A percentile compares a stretch with the other conserved stretches of the same genome.
phyloP scores from a whole-genome alignment of 2,329 filamentous ascomycete genomes.

The Diaporthe sp. region DNA sequence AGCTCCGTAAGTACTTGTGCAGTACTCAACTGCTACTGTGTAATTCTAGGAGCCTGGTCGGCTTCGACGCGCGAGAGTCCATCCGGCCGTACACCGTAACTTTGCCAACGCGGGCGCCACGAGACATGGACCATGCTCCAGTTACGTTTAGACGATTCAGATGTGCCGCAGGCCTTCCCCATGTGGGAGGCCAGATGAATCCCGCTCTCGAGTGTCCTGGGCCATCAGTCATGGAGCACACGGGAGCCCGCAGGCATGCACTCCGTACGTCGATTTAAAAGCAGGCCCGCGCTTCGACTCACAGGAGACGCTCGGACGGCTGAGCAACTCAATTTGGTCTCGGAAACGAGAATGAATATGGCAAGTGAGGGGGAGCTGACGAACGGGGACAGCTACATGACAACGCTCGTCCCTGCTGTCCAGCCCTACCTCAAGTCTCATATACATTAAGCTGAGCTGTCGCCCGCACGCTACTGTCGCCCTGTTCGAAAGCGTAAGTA shows the following conservation, averaged over 20 bases:
- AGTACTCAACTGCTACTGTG: constrained; percentile 23
- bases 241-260: constrained; percentile 12
- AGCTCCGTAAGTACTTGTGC: constrained; percentile 25
- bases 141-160: constrained; percentile 17
- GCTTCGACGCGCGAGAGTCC: not conserved
- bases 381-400: constrained; percentile 4
- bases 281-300: constrained; percentile 27
- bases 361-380: constrained; percentile 8
- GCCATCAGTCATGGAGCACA: constrained; percentile 10
- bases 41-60: not conserved
- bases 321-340: constrained; percentile 14
- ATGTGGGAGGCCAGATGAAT: not conserved
- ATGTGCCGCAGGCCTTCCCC: not conserved
- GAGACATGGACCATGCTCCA: constrained; percentile 5
- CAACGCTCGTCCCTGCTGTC: constrained; percentile 22
- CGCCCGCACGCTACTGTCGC: not conserved
- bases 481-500: not conserved
- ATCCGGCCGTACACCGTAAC: constrained; percentile 22
- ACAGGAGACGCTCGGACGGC: constrained; percentile 23
- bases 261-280: constrained; percentile 24
- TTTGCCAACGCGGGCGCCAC: constrained; percentile 5
- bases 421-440: constrained; percentile 18
- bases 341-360: constrained; percentile 18
- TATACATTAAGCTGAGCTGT: constrained; percentile 10
- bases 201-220: not conserved